These are phyloP conservation scores for Salix caprea DNA, from an alignment of 345 rosid species.

Conservation along the genomic window DNA sequence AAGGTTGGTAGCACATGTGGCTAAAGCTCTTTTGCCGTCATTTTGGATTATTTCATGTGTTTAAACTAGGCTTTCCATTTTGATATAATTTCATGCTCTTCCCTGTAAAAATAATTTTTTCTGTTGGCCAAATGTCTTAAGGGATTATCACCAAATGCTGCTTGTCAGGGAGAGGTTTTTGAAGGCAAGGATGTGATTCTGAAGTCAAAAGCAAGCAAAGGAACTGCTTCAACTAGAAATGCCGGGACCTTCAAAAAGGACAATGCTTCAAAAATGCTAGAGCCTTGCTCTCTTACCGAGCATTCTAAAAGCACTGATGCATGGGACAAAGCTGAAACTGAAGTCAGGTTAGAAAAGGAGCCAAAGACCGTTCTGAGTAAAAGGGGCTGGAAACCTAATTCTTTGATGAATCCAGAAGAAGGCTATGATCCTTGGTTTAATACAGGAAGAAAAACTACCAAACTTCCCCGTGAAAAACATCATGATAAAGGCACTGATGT, in stretches of 20 bases:
- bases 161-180: constrained; percentile 19
- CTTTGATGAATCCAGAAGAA: constrained; percentile 63
- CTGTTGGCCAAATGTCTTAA: constrained; percentile 22
- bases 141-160: constrained; percentile 7
- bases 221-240: constrained; percentile 22
- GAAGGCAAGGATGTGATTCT: constrained; percentile 20
- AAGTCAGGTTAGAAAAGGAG: constrained; percentile 28
- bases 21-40: background rate
- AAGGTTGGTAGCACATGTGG: background rate
- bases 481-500: constrained; percentile 27
- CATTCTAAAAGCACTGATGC: constrained; percentile 12
- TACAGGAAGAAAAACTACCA: constrained; percentile 26
- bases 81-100: background rate
- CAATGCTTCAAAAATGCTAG: constrained; percentile 20
- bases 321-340: constrained; percentile 13
- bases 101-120: constrained; percentile 7
- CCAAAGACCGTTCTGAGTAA: constrained; percentile 37
- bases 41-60: background rate
- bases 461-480: constrained; percentile 24
- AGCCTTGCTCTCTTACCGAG: constrained; percentile 15
- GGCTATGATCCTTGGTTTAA: constrained; percentile 52
- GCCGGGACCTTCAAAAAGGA: constrained; percentile 1
- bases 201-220: constrained; percentile 22
- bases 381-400: constrained; percentile 62
- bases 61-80: background rate